phyloP scores from a whole-genome alignment of 495 filamentous ascomycete species.

The Podospora conica region DNA sequence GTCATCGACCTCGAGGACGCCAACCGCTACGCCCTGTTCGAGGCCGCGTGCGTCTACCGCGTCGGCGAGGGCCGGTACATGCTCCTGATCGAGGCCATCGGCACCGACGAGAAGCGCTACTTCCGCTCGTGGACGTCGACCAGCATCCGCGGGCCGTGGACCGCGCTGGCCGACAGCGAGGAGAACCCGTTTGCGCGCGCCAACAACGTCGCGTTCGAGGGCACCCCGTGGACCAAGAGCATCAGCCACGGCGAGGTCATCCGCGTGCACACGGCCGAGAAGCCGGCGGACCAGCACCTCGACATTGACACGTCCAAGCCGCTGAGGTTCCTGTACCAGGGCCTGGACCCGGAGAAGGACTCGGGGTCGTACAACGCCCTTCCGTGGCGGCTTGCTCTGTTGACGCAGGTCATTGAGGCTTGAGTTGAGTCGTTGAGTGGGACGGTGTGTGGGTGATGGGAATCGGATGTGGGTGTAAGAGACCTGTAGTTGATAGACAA shows the following conservation, averaged over 20 bases:
- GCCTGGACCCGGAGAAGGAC: constrained; percentile 11
- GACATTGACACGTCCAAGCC: constrained; percentile 13
- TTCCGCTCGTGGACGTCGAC: constrained; percentile 22
- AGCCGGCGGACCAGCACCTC: constrained; percentile 20
- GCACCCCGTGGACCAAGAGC: constrained; percentile 20
- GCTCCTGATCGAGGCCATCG: constrained; percentile 23
- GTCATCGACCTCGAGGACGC: constrained; percentile 17
- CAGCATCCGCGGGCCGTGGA: constrained; percentile 17
- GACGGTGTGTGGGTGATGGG: background rate
- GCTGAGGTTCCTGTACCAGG: constrained; percentile 25
- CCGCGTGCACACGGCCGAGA: constrained; percentile 16
- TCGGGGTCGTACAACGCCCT: constrained; percentile 16
- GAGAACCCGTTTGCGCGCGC: constrained; percentile 20
- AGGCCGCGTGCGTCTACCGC: constrained; percentile 21
- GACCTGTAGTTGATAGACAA: background rate
- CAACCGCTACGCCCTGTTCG: constrained; percentile 14
- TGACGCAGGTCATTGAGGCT: constrained; percentile 11
- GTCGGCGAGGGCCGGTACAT: constrained; percentile 16
- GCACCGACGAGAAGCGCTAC: constrained; percentile 11
- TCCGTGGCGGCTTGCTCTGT: constrained; percentile 21
- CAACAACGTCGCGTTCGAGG: constrained; percentile 22
- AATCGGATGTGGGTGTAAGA: background rate
- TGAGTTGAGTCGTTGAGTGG: background rate
- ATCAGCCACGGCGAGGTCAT: constrained; percentile 27
- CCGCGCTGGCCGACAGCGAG: constrained; percentile 16